phyloP scores from a whole-genome alignment of 1,284 basidiomycete genomes.

The Peniophora sp. region DNA sequence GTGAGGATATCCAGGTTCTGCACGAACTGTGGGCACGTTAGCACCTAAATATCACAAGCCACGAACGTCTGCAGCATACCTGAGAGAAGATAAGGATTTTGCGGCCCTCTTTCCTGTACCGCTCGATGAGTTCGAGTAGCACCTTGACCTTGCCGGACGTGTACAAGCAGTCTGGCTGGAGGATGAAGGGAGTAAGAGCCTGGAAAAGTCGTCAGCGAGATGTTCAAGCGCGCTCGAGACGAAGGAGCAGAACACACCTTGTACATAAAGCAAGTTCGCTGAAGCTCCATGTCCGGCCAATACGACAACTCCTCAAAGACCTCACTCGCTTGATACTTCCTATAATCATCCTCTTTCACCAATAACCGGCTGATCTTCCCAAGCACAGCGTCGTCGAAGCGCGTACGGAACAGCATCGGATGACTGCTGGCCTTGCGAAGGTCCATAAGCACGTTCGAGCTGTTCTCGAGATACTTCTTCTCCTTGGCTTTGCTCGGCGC shows the following conservation, averaged over 20 bases:
- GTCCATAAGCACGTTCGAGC: constrained; percentile 92
- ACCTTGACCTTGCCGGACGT: constrained; percentile 86
- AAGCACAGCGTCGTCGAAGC: constrained; percentile 76
- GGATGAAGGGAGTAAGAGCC: constrained; percentile 48
- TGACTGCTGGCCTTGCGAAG: constrained; percentile 93
- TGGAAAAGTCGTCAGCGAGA: too few relatives aligned
- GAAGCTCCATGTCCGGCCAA: constrained; percentile 93
- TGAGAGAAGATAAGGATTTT: constrained; percentile 93
- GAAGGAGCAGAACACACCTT: constrained; percentile 42
- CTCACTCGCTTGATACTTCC: constrained; percentile 65
- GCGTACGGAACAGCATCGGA: constrained; percentile 88
- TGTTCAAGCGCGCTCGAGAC: too few relatives aligned
- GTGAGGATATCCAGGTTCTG: constrained; percentile 93
- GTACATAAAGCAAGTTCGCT: constrained; percentile 74
- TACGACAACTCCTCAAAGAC: constrained; percentile 91
- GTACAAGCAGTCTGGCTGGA: constrained; percentile 72
- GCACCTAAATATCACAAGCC: not conserved
- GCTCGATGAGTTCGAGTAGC: constrained; percentile 65
- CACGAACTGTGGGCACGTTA: constrained; percentile 59
- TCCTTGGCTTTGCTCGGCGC: constrained; percentile 44
- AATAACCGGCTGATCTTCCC: constrained; percentile 74
- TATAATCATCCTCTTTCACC: constrained; percentile 87
- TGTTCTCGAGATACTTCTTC: constrained; percentile 70
- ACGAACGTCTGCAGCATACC: constrained; percentile 31
- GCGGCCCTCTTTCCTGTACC: constrained; percentile 66